Base-by-base conservation (phyloP, 441 rosid genomes). In the Oxalis stricta region DNA sequence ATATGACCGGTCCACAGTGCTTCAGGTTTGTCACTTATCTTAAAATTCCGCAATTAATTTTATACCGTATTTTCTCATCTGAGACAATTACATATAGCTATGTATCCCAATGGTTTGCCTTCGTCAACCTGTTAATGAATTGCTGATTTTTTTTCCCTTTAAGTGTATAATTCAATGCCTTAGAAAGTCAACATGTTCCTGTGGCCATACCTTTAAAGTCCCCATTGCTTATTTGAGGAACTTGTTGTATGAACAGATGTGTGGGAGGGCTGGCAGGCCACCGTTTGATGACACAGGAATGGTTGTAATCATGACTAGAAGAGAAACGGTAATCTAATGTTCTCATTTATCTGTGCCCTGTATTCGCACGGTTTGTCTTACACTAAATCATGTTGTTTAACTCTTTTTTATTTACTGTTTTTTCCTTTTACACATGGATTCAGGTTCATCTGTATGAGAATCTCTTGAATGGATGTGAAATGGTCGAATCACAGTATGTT, bases 241-340 rank as follows among this genome's bases (percentile, higher is more conserved):
- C n/a, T n/a, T n/a, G n/a, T n/a, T n/a, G n/a, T n/a, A n/a, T n/a
- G n/a, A n/a, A 24, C 71, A 91, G 99, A 91, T 91, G 95, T 75
- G 74, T 61, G 99, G 99, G 59, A 79, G 99, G 70, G 99, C 99
- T 52, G 99, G 99, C 37, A 72, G 96, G 53, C 99, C 99, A 47
- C 99, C 99, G 44, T 91, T 86, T 75, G 94, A 86, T 55, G 93
- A 83, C 58, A 79, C 91, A 36, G 99, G 99, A 60, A 65, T 66
- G 65, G 96, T 86, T 54, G 33, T 91, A 65, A 86, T 91, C 55
- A 91, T 91, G 99, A 91, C 96, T 20, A 81, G 96, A 79, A 74
- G 78, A 70, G 95, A 83, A 67, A 86, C 99, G 41, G 99, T 91
- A 70, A 64, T 43, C 46, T 13, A 48, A 41, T 38, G 11, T 48